phyloP scores from a whole-genome alignment of 129 eudicot genomes.

The Erigeron canadensis region DNA sequence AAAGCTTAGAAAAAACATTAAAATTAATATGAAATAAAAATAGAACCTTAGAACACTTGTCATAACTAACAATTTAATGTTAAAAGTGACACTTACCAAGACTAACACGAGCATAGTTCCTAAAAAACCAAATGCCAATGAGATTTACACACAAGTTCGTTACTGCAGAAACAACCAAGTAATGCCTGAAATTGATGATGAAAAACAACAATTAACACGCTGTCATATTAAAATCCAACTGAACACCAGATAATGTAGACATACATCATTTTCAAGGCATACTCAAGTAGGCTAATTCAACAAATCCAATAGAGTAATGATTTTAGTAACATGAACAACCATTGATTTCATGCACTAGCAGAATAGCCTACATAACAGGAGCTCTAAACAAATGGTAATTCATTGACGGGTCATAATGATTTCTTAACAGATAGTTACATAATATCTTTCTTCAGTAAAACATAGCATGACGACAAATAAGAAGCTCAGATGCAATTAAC shows the following conservation, averaged over 20 bases:
- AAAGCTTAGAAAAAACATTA: neutral
- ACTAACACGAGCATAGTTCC: constrained; percentile 89
- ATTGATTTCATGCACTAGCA: neutral
- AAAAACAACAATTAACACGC: constrained; percentile 17
- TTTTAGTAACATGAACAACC: neutral
- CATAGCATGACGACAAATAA: neutral
- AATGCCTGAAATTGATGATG: constrained; percentile 59
- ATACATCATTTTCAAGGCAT: neutral
- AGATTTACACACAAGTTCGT: constrained; percentile 91
- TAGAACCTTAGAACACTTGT: neutral
- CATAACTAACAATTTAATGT: neutral
- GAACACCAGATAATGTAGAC: neutral
- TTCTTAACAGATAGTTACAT: neutral
- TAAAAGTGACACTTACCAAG: constrained; percentile 52
- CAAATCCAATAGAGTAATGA: constrained; percentile 8
- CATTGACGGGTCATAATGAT: neutral
- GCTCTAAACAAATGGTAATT: neutral
- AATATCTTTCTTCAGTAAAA: neutral
- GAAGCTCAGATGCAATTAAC: neutral
- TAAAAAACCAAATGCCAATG: constrained; percentile 97
- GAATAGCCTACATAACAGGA: neutral
- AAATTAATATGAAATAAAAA: neutral
- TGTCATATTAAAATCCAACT: constrained; percentile 4
- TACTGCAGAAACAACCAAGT: constrained; percentile 84
- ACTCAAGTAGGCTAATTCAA: neutral